phyloP scores from a whole-genome alignment of 1,139 yeast genomes.

The Pneumocystis oryctolagi region DNA sequence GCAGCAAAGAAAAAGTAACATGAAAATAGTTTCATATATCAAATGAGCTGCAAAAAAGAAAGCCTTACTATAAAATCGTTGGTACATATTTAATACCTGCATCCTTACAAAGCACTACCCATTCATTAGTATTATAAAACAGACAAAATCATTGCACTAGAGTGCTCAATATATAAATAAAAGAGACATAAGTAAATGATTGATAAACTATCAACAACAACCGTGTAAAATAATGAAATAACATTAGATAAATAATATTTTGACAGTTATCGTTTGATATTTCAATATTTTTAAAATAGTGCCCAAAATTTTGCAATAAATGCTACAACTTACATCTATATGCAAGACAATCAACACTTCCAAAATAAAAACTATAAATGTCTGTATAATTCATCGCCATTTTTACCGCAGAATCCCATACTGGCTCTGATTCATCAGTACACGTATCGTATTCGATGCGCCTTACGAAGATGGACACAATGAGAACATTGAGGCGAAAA shows the following conservation, averaged over 20 bases:
- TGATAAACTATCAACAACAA: not conserved
- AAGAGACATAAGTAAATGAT: no score
- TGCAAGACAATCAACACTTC: not conserved
- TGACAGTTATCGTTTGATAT: not conserved
- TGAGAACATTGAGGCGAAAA: not conserved
- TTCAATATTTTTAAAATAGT: not conserved
- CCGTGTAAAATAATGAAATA: not conserved
- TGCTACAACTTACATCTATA: not conserved
- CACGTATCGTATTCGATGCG: no score
- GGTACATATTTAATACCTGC: not conserved
- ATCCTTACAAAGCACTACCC: not conserved
- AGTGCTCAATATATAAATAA: not conserved
- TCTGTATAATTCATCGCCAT: not conserved
- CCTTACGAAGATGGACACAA: not conserved
- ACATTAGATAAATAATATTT: no score
- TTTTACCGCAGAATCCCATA: not conserved
- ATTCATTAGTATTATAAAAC: not conserved
- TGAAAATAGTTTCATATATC: not conserved
- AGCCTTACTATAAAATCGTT: not conserved
- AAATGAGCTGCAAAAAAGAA: not conserved
- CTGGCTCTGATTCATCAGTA: not conserved
- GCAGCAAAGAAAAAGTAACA: not conserved
- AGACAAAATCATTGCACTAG: not conserved
- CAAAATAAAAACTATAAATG: not conserved
- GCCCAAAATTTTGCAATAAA: not conserved